Evolutionary conservation across 148 eudicot species (phyloP).

Genomic region (Euryodendron excelsum): DNA sequence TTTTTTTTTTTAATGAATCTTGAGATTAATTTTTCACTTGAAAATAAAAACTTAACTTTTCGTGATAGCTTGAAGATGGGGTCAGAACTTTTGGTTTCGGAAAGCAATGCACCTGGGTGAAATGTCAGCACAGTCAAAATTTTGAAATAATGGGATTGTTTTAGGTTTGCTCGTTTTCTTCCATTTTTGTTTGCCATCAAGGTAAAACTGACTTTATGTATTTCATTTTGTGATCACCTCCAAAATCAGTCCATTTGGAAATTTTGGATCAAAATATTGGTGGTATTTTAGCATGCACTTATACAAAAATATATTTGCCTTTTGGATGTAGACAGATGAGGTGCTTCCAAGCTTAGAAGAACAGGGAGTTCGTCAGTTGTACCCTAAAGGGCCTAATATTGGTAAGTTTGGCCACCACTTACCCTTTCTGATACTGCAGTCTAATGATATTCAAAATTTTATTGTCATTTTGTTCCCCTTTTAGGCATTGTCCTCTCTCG

Average conservation of each 20-base stretch:
- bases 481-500: not conserved
- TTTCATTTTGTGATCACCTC: not conserved
- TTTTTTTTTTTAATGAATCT: too few species aligned
- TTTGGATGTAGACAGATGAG: slow-evolving; percentile 69
- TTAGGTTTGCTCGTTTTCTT: too few species aligned
- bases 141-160: not conserved
- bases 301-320: not conserved
- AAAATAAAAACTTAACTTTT: too few species aligned
- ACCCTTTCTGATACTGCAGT: not conserved
- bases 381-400: slow-evolving; percentile 75
- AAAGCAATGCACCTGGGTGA: not conserved
- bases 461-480: not conserved
- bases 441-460: not conserved
- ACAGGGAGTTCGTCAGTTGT: slow-evolving; percentile 86
- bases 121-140: not conserved
- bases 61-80: too few species aligned
- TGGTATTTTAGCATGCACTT: not conserved
- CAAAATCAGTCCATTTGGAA: not conserved
- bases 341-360: slow-evolving; percentile 84
- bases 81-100: not conserved
- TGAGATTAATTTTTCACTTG: too few species aligned
- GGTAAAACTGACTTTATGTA: too few species aligned
- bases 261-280: not conserved
- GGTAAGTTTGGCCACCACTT: slow-evolving; percentile 37
- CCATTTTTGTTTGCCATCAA: not conserved